These are phyloP conservation scores for Neopestalotiopsis rosae DNA, from an alignment of 2,329 filamentous ascomycete species.

Conservation along the genomic window DNA sequence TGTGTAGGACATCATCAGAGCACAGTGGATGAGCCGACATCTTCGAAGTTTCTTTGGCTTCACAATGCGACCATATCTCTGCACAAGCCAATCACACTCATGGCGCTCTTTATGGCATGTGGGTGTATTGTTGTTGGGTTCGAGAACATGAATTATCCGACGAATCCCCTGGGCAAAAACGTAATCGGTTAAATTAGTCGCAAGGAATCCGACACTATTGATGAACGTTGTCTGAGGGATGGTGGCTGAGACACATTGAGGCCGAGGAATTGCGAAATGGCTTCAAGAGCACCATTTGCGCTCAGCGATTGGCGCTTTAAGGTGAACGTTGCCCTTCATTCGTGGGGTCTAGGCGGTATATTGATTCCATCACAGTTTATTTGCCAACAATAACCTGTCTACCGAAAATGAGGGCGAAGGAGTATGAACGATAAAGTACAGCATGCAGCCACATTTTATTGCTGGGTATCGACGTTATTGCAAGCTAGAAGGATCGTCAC, in stretches of 20 bases:
- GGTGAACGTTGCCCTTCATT: not conserved
- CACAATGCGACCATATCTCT: too few relatives aligned
- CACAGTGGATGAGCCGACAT: not conserved
- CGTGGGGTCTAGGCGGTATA: not conserved
- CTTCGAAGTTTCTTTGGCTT: too few relatives aligned
- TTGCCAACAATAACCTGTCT: not conserved
- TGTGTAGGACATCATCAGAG: not conserved
- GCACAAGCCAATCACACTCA: too few relatives aligned
- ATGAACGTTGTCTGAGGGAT: not conserved
- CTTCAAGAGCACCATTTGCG: not conserved
- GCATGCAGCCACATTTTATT: not conserved
- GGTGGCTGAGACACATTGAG: slow-evolving; percentile 8
- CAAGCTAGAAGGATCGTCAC: slow-evolving; percentile 17
- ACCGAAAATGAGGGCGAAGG: not conserved
- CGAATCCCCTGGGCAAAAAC: not conserved
- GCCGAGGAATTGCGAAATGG: not conserved
- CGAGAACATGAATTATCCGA: too few relatives aligned
- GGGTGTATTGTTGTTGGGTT: too few relatives aligned
- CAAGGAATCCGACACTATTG: not conserved
- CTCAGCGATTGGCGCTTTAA: not conserved
- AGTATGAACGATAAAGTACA: too few relatives aligned
- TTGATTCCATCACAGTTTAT: not conserved
- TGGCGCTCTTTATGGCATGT: too few relatives aligned
- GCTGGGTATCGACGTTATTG: not conserved
- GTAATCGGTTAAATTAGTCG: not conserved